Conservation (phyloP, 768 basidiomycete species). For the Glaciozyma antarctica region DNA sequence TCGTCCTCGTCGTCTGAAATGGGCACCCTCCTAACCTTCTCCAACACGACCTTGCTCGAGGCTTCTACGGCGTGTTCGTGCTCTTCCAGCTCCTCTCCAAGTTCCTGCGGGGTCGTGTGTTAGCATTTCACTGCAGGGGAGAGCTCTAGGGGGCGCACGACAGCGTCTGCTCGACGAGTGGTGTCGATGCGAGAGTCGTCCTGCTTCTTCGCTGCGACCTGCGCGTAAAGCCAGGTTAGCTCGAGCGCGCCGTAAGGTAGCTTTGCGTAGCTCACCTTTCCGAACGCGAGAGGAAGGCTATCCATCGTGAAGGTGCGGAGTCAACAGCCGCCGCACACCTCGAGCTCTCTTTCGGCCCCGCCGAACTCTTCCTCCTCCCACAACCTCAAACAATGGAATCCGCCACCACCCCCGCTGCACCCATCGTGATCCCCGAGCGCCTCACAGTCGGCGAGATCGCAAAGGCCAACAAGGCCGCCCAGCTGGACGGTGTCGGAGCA, state of each 20-base stretch:
- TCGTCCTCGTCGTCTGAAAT: slow-evolving; percentile 36
- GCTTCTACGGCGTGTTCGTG: background rate
- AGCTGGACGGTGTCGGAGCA: background rate
- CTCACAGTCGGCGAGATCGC: no score
- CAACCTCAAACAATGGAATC: no score
- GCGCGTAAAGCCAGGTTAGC: background rate
- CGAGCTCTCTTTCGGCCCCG: no score
- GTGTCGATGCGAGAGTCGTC: background rate
- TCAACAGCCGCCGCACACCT: no score
- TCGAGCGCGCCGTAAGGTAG: no score
- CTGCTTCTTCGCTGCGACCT: background rate
- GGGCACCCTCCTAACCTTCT: background rate
- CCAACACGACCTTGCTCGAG: background rate
- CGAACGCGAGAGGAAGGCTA: background rate
- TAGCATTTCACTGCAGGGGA: background rate
- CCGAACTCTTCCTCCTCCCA: no score
- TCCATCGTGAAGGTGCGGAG: background rate
- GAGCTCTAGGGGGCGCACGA: background rate
- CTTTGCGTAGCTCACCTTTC: background rate
- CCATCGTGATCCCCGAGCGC: no score
- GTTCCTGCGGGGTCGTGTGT: background rate
- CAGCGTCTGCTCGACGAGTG: background rate
- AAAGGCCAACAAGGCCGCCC: background rate
- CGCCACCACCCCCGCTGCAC: no score
- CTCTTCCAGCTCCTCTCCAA: background rate